phyloP scores from a whole-genome alignment of 305 asterid species.

The Nicotiana rustica region DNA sequence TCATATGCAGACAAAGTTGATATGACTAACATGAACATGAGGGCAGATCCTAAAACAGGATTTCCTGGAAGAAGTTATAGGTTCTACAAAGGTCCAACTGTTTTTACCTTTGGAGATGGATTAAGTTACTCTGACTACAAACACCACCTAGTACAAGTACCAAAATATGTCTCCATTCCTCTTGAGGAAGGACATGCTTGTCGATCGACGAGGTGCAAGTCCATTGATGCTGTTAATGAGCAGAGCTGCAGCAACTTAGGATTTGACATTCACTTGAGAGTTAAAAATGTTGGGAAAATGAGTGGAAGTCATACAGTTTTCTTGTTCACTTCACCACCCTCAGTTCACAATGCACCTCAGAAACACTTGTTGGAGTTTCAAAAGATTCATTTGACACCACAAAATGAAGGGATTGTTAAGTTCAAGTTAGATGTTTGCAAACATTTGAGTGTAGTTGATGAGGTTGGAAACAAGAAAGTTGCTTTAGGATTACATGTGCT shows the following conservation, averaged over 20 bases:
- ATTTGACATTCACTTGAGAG: conserved; percentile 33
- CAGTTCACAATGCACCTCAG: conserved; percentile 38
- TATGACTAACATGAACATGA: conserved; percentile 93
- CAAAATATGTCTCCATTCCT: conserved; percentile 48
- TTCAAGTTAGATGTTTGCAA: conserved; percentile 39
- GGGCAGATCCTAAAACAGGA: conserved; percentile 70
- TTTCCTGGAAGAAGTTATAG: conserved; percentile 86
- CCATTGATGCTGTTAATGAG: conserved; percentile 52
- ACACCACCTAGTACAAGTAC: conserved; percentile 54
- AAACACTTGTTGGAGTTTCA: conserved; percentile 40
- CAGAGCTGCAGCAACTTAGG: conserved; percentile 32
- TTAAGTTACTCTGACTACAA: conserved; percentile 66
- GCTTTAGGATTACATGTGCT: conserved; percentile 40
- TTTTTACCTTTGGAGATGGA: conserved; percentile 80
- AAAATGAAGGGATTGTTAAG: conserved; percentile 21
- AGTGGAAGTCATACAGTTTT: conserved; percentile 39
- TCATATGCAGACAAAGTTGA: conserved; percentile 61
- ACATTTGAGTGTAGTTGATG: conserved; percentile 43
- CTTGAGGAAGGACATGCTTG: conserved; percentile 61
- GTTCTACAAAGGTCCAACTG: conserved; percentile 76
- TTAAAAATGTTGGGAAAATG: conserved; percentile 36
- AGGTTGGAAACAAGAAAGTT: conserved; percentile 36
- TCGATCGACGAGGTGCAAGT: conserved; percentile 52
- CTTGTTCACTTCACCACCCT: conserved; percentile 39
- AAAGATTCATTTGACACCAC: conserved; percentile 32